Evolutionary conservation across 2,329 filamentous ascomycete species (phyloP), one percentile per base, ranked within the genome.

Genomic region (Cladorrhinum sp.): DNA sequence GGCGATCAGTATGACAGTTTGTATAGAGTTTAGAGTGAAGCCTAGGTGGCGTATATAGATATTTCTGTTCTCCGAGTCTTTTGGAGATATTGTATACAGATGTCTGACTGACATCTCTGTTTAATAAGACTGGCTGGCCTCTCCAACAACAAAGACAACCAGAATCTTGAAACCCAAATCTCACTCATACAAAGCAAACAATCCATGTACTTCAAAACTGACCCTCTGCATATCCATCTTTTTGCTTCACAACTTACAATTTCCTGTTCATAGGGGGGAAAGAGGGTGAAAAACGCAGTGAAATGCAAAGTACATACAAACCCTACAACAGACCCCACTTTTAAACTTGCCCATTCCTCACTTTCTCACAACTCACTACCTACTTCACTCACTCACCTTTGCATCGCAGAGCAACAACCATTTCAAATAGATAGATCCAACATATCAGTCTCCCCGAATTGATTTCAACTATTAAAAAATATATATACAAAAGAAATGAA

Each of bases 401-500:
- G n/a, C n/a, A n/a, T n/a, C n/a, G n/a, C n/a, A n/a, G 10, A 50
- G 23, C 10, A 50, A 22, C 18, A n/a, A n/a, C n/a, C n/a, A n/a
- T n/a, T 23, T 12, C 7, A 50, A 23, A 13, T 38, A 9, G 5
- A 23, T 20, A 23, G 10, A 18, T 22, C 29, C 6, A 10, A 5
- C 9, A 41, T 8, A 10, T 9, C 9, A 23, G 16, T 36, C 8
- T 55, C 16, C n/a, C 24, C 57, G n/a, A n/a, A n/a, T n/a, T n/a
- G n/a, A n/a, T n/a, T 1, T 7, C 29, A 8, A 50, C 36, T 36
- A 50, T 20, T 20, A 45, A 50, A 27, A 22, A 45, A 45, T 41
- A 55, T 1, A 41, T n/a, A 18, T 41, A 54, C 27, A 48, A 51
- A 48, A 36, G 57, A 51, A 55, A 64, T 64, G 60, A 62, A 52